phyloP scores from a whole-genome alignment of 441 rosid species.

The Capsella rubella region DNA sequence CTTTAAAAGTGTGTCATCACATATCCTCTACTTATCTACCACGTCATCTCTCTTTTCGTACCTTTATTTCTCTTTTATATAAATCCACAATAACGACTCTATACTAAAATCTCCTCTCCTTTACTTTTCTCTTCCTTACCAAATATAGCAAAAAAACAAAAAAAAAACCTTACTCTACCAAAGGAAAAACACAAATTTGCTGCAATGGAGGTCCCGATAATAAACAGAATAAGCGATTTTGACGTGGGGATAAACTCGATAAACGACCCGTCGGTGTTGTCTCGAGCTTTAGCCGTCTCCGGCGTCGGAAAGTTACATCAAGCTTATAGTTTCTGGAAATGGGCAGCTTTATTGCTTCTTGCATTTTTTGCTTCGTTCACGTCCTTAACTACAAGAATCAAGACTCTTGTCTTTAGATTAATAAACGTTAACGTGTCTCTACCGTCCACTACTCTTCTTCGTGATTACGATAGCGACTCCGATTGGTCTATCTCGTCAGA shows the following conservation, averaged over 20 bases:
- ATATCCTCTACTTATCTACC: slow-evolving; percentile 46
- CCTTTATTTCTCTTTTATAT: background rate
- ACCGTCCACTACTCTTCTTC: slow-evolving; percentile 37
- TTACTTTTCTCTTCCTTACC: background rate
- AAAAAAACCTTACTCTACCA: background rate
- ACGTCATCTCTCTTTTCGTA: slow-evolving; percentile 38
- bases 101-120: slow-evolving; percentile 21
- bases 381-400: slow-evolving; percentile 54
- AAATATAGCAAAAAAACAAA: background rate
- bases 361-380: slow-evolving; percentile 69
- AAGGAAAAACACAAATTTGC: background rate
- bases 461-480: slow-evolving; percentile 51
- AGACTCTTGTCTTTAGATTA: slow-evolving; percentile 50
- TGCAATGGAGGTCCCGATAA: slow-evolving; percentile 65
- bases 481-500: slow-evolving; percentile 53
- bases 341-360: slow-evolving; percentile 62
- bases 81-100: background rate
- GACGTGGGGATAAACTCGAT: slow-evolving; percentile 53
- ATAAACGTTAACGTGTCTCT: slow-evolving; percentile 37
- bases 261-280: slow-evolving; percentile 54
- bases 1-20: background rate
- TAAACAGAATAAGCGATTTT: slow-evolving; percentile 63
- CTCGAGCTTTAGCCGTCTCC: slow-evolving; percentile 51
- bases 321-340: slow-evolving; percentile 61
- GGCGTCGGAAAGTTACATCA: slow-evolving; percentile 44